Evolutionary conservation across 2,329 filamentous ascomycete genomes (phyloP).

Genomic region (Corynespora cassiicola): DNA sequence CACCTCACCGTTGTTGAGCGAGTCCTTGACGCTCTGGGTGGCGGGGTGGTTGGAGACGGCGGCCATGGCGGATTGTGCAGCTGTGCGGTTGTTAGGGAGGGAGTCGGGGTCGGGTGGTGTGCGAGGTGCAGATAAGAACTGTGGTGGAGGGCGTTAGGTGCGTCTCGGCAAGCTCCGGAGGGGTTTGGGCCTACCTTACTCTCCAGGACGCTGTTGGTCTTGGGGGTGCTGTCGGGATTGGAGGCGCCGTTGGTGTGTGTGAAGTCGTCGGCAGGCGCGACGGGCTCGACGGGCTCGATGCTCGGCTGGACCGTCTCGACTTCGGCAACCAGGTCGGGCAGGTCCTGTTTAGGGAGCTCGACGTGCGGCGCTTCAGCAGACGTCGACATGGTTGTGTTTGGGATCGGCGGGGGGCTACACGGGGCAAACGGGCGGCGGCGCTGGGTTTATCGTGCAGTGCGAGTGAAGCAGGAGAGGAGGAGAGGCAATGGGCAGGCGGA

Average conservation of each 20-base stretch:
- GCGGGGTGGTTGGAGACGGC: constrained; percentile 57
- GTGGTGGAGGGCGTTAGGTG: constrained; percentile 42
- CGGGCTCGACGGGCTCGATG: too few species aligned
- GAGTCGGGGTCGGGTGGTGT: constrained; percentile 32
- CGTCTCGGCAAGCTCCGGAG: constrained; percentile 38
- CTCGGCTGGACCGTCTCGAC: too few species aligned
- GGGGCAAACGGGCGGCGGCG: too few species aligned
- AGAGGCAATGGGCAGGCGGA: too few species aligned
- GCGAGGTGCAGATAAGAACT: constrained; percentile 47
- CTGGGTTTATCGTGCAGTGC: too few species aligned
- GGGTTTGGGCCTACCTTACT: constrained; percentile 52
- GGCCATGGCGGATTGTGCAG: constrained; percentile 56
- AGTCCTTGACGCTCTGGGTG: constrained; percentile 53
- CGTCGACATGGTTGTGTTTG: too few species aligned
- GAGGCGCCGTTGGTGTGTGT: constrained; percentile 26
- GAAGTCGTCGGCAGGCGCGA: too few species aligned
- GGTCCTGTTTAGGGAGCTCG: too few species aligned
- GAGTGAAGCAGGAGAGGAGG: too few species aligned
- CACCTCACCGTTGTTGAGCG: constrained; percentile 53
- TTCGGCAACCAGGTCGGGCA: too few species aligned
- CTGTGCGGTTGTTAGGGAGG: constrained; percentile 47
- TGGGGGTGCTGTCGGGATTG: constrained; percentile 31
- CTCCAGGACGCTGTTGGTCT: constrained; percentile 45
- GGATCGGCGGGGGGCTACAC: too few species aligned
- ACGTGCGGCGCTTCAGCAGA: too few species aligned